Evolutionary conservation across 1,284 basidiomycete species (phyloP).

Genomic region (Leccinum pachyderme): DNA sequence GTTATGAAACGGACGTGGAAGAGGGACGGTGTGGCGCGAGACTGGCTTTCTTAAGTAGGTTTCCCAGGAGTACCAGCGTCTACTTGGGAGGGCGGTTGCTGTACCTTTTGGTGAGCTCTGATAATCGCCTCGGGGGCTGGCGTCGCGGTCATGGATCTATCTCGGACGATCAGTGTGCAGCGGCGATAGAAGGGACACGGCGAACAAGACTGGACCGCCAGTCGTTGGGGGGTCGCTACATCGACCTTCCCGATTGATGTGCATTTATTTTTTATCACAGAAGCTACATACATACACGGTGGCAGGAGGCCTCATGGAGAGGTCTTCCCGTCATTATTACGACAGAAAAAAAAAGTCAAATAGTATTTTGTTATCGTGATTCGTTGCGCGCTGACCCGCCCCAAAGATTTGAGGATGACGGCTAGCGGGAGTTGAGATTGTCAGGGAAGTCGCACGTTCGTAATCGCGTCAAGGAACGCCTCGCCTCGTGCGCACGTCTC

Average conservation of each 20-base stretch:
- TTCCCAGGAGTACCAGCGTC: conserved; percentile 4
- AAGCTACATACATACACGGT: not conserved
- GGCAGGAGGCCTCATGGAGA: not conserved
- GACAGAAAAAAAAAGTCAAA: not conserved
- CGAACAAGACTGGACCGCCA: no score
- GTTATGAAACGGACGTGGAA: not conserved
- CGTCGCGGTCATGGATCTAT: not conserved
- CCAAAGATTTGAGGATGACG: conserved; percentile 4
- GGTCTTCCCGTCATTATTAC: not conserved
- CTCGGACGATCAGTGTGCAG: no score
- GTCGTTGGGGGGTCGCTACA: not conserved
- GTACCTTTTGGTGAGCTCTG: not conserved
- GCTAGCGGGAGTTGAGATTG: not conserved
- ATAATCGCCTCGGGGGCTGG: not conserved
- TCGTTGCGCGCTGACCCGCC: not conserved
- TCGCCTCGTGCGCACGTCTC: conserved; percentile 17
- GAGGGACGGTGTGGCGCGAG: not conserved
- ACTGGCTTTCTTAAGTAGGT: not conserved
- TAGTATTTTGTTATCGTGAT: not conserved
- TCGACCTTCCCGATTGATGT: no score
- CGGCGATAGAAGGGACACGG: not conserved
- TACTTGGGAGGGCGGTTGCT: not conserved
- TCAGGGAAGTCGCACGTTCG: conserved; percentile 21
- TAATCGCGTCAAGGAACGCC: not conserved
- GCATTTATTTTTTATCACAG: not conserved